Percentiles rank a stretch among this genome's conserved stretches.
phyloP scores from a whole-genome alignment of 164 flowering plant genomes.

The Aristolochia californica region DNA sequence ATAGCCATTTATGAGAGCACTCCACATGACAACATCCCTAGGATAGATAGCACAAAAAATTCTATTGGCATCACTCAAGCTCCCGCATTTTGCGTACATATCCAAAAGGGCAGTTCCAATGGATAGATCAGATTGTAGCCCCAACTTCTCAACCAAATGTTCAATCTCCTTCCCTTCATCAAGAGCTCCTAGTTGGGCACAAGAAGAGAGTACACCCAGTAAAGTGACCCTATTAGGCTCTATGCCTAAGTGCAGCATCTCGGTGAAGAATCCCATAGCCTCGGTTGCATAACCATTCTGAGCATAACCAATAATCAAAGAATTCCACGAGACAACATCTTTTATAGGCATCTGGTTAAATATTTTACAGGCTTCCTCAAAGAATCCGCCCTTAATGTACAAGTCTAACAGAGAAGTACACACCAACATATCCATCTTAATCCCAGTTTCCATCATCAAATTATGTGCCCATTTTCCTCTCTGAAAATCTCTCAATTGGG shows the following conservation, averaged over 20 bases:
- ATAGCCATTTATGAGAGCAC: constrained; percentile 19
- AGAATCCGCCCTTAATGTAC: constrained; percentile 11
- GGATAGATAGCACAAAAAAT: constrained; percentile 8
- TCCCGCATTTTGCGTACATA: constrained; percentile 19
- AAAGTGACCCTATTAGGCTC: constrained; percentile 11
- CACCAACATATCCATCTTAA: constrained; percentile 11
- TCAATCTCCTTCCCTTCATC: constrained; percentile 10
- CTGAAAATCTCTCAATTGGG: constrained; percentile 13
- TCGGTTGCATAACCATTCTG: constrained; percentile 12
- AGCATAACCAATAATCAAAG: constrained; percentile 14
- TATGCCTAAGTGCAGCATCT: constrained; percentile 7
- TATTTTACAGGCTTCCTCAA: constrained; percentile 12
- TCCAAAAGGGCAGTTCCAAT: constrained; percentile 16
- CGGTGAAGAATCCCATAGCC: constrained; percentile 15
- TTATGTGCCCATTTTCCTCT: constrained; percentile 9
- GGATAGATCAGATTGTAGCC: constrained; percentile 11
- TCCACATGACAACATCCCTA: constrained; percentile 17
- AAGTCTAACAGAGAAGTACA: constrained; percentile 17
- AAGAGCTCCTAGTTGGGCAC: constrained; percentile 16
- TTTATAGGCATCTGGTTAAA: constrained; percentile 8
- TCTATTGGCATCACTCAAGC: constrained; percentile 1
- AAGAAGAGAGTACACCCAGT: constrained; percentile 7
- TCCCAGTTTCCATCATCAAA: constrained; percentile 7
- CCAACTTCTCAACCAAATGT: constrained; percentile 5
- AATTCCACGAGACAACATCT: constrained; percentile 21